phyloP scores from a whole-genome alignment of 495 filamentous ascomycete genomes.

The Trichocladium uniseriatum region DNA sequence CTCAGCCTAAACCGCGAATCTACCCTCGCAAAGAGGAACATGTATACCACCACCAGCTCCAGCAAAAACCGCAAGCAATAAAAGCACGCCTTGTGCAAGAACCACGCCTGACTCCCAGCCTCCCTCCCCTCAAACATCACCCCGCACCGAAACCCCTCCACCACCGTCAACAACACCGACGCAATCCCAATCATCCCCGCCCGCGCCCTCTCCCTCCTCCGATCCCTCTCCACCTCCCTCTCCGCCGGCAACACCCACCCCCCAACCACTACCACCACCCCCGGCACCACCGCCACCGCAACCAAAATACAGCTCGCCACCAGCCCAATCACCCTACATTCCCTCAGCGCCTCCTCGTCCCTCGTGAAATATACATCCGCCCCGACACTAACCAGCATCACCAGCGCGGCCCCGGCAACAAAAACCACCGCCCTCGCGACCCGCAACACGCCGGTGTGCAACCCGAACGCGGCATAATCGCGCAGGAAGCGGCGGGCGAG shows the following conservation, averaged over 20 bases:
- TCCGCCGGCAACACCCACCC: neutral
- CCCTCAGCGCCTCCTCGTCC: slow-evolving; percentile 25
- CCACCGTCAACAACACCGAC: neutral
- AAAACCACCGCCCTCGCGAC: slow-evolving; percentile 48
- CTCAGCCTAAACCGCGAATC: neutral
- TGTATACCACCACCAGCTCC: neutral
- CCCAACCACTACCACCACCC: slow-evolving; percentile 30
- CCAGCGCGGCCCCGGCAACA: slow-evolving; percentile 47
- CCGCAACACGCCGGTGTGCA: slow-evolving; percentile 39
- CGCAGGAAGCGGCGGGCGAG: slow-evolving; percentile 63
- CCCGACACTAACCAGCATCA: slow-evolving; percentile 55
- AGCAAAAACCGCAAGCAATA: neutral
- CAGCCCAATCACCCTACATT: slow-evolving; percentile 52
- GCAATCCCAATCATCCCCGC: neutral
- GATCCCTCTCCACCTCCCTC: neutral
- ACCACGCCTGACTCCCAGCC: neutral
- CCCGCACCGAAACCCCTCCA: neutral
- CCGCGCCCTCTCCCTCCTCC: neutral
- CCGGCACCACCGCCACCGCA: slow-evolving; percentile 58
- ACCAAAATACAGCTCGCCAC: slow-evolving; percentile 54
- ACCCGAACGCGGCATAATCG: slow-evolving; percentile 61
- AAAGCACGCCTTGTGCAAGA: neutral
- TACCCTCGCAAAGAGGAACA: neutral
- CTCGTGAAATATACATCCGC: slow-evolving; percentile 56
- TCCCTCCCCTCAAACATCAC: neutral